Base-by-base conservation (phyloP, 176 grass and related monocot genomes). In the Carex littledalei region DNA sequence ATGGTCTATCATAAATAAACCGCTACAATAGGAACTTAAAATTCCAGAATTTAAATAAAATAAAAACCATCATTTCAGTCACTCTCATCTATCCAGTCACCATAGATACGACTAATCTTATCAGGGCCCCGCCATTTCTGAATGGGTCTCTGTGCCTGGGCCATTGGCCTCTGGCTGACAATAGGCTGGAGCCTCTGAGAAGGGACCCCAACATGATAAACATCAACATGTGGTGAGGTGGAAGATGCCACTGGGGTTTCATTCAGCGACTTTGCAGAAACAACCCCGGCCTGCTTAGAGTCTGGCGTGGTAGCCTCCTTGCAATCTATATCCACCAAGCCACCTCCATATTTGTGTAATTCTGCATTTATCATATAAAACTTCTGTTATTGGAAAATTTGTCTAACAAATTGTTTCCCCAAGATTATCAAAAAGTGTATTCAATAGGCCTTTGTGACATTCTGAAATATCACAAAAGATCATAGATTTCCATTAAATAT, bases 101-200 rank as follows among this genome's bases (percentile, higher is more conserved):
- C 94, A 89, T 94, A 94, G 75, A 97, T 97, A 53, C 94, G 88
- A 86, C 92, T 97, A 67, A 99, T 99, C 88, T 92, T 99, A 86
- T 95, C 93, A 1, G 93, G 96, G 20, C 96, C 93, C 84, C 94
- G 91, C 96, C 96, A 99, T 85, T 99, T 99, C 77, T 99, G 91
- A 81, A 94, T 87, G 55, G 93, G 86, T 55, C 91, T 94, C 63
- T 92, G 96, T 55, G 87, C 87, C 21, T 95, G 93, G 22, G 83
- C 91, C 6, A 67, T 62, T 47, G 89, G 87, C 81, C 90, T 97
- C 75, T 92, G 92, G 85, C 66, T 87, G 32, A 50, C 84, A 20
- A 92, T 82, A 15, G 87, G 81, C 81, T 71, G 60, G 86, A 89
- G 43, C 92, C 81, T 90, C 85, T 97, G 94, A 0, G 88, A 82